phyloP scores from a whole-genome alignment of 192 early-diverging fungal genomes.

The Coemansia aciculifera region DNA sequence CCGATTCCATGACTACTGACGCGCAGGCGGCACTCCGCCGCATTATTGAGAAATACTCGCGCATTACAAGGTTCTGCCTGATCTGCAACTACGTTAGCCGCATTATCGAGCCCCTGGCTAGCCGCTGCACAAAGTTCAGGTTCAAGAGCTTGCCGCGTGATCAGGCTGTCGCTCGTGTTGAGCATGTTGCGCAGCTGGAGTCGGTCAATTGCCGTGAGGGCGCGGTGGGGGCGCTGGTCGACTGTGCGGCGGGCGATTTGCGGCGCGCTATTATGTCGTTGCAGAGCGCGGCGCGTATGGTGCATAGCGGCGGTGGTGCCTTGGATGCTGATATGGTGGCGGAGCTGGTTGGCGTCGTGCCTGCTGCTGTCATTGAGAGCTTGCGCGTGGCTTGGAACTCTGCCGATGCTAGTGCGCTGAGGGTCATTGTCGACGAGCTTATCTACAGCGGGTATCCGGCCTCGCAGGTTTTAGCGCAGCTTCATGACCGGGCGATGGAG shows the following conservation, averaged over 20 bases:
- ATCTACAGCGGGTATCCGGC: slow-evolving; percentile 76
- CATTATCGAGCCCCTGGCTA: slow-evolving; percentile 92
- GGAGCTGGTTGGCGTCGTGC: slow-evolving; percentile 80
- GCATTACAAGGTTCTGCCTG: slow-evolving; percentile 90
- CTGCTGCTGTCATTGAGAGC: slow-evolving; percentile 60
- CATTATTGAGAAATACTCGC: slow-evolving; percentile 94
- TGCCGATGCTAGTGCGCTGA: slow-evolving; percentile 52
- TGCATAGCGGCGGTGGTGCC: slow-evolving; percentile 54
- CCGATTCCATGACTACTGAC: slow-evolving; percentile 94
- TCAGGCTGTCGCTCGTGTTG: slow-evolving; percentile 62
- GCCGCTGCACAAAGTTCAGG: slow-evolving; percentile 93
- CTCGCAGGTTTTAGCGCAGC: slow-evolving; percentile 70
- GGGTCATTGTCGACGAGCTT: slow-evolving; percentile 59
- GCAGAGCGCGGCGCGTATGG: slow-evolving; percentile 76
- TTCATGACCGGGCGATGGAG: slow-evolving; percentile 65
- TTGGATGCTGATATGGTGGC: slow-evolving; percentile 55
- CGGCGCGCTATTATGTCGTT: slow-evolving; percentile 89
- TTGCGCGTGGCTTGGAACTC: slow-evolving; percentile 62
- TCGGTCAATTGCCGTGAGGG: slow-evolving; percentile 45
- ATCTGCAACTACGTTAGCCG: slow-evolving; percentile 64
- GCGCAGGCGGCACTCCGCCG: slow-evolving; percentile 91
- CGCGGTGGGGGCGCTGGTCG: slow-evolving; percentile 66
- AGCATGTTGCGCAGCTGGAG: slow-evolving; percentile 69
- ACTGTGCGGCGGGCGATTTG: slow-evolving; percentile 84
- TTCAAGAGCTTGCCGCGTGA: slow-evolving; percentile 78